Evolutionary conservation across 2,329 filamentous ascomycete genomes (phyloP), one percentile per base, ranked within the genome.

Genomic region (Talaromyces sp.): DNA sequence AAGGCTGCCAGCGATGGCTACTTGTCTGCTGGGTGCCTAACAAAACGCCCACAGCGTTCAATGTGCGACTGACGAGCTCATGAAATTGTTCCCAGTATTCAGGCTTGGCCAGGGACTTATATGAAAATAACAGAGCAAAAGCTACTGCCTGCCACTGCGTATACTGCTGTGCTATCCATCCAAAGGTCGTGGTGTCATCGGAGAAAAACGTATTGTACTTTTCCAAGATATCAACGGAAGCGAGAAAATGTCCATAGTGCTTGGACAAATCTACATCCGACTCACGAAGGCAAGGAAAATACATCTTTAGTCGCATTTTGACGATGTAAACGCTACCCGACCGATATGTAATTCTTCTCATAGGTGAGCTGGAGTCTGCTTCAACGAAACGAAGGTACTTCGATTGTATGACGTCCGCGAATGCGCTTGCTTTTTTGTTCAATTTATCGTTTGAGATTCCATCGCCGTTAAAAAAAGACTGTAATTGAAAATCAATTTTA

Each of bases 91-190:
- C 38, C 38, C 35, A 46, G 19, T n/a, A 26, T n/a, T 57, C 38
- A 3, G 55, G 43, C 7, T 14, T 31, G 10, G 21, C 19, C 14
- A 57, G 24, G 4, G 27, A 14, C 38, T 50, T 50, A 19, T 26
- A 48, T 26, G 27, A 14, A 32, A 27, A 52, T 27, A 35, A 59
- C 1, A 59, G 57, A 24, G 41, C 21, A 32, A 59, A 59, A 2
- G 57, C 51, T 29, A 43, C 51, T n/a, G 51, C 57, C 12, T 59
- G 57, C 57, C 57, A 59, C 19, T 59, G 57, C n/a, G 51, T 46
- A 48, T 59, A 59, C 27, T 54, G 52, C 14, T 46, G 26, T 29
- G 52, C 26, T 19, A 55, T 35, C 57, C 57, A 59, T 17, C 19
- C 24, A 46, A 53, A 59, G 2, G 14, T 17, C 17, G 51, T 24